Percentiles rank a stretch among this genome's conserved stretches.
These are phyloP conservation scores for Salvia miltiorrhiza DNA, from an alignment of 257 asterid species.

Conservation along the genomic window DNA sequence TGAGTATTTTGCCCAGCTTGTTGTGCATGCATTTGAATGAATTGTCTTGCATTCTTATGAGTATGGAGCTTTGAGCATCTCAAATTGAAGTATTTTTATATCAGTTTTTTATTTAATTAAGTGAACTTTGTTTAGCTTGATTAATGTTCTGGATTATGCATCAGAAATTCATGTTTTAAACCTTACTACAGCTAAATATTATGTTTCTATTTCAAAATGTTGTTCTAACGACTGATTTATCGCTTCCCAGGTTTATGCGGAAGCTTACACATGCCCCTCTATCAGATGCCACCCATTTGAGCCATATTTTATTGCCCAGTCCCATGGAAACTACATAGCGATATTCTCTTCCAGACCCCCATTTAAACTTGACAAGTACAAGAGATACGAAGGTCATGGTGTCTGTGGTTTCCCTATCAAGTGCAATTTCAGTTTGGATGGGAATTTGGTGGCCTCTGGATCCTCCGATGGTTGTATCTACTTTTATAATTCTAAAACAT, in stretches of 20 bases:
- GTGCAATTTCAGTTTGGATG: conserved; percentile 77
- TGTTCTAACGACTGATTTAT: background rate
- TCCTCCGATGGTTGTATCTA: conserved; percentile 79
- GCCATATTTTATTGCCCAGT: conserved; percentile 80
- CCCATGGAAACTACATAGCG: conserved; percentile 93
- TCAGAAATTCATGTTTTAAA: background rate
- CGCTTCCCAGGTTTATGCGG: conserved; percentile 65
- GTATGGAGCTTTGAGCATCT: conserved; percentile 4
- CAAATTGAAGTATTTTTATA: background rate
- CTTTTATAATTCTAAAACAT: conserved; percentile 60
- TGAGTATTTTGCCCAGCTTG: background rate
- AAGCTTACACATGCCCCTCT: conserved; percentile 85
- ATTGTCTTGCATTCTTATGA: background rate
- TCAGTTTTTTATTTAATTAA: background rate
- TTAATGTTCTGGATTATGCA: background rate
- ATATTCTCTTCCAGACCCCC: conserved; percentile 67
- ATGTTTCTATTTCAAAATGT: background rate
- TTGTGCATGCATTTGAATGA: background rate
- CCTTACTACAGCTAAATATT: background rate
- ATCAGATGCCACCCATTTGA: conserved; percentile 77
- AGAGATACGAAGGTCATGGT: conserved; percentile 75
- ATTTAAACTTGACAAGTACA: conserved; percentile 74
- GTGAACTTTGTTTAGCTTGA: background rate
- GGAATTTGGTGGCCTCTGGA: conserved; percentile 62
- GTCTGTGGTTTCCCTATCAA: conserved; percentile 85